Evolutionary conservation across 2,329 filamentous ascomycete species (phyloP), one percentile per base, ranked within the genome.

Genomic region (Chrysoporthe deuterocubensis): DNA sequence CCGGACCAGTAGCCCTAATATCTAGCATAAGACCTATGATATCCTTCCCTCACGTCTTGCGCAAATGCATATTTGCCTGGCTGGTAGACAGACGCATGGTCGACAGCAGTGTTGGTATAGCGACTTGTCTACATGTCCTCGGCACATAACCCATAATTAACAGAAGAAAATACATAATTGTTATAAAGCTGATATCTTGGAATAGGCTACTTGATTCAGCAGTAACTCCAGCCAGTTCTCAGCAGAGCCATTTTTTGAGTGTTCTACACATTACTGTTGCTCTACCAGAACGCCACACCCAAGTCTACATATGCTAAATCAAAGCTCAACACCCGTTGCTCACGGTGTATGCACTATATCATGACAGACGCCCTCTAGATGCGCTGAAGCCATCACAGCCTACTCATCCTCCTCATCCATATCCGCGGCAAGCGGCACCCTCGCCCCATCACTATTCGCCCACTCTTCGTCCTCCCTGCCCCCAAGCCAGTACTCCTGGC

Each of bases 401-500:
- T 58, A 62, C 56, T 62, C 42, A n/a, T 68, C 56, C 21, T 66
- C 66, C 11, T 43, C 54, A 52, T 8, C 40, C 14, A 32, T 14
- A 43, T 13, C 62, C 42, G 52, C 34, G 1, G 62, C 60, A 26
- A 70, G 56, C 2, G 63, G 68, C 54, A 54, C 59, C 59, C 83
- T 83, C 72, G 77, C 65, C 89, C 82, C 11, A 84, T 86, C 59
- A 18, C 21, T 34, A 9, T 86, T 84, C 74, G 90, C 85, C 92
- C 92, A 96, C 69, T 89, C 88, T 61, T 89, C 85, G 71, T 88
- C 83, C 67, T 87, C 83, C 69, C 84, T 87, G 67, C 87, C 65
- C 87, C 69, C 64, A 18, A 97, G 82, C 94, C 94, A 97, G 81
- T 96, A 97, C 67, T 84, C 85, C 71, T 87, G 87, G 50, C 91